Evolutionary conservation across 2,329 filamentous ascomycete species (phyloP), one percentile per base, ranked within the genome.

Genomic region (Aspergillus pseudotamarii): DNA sequence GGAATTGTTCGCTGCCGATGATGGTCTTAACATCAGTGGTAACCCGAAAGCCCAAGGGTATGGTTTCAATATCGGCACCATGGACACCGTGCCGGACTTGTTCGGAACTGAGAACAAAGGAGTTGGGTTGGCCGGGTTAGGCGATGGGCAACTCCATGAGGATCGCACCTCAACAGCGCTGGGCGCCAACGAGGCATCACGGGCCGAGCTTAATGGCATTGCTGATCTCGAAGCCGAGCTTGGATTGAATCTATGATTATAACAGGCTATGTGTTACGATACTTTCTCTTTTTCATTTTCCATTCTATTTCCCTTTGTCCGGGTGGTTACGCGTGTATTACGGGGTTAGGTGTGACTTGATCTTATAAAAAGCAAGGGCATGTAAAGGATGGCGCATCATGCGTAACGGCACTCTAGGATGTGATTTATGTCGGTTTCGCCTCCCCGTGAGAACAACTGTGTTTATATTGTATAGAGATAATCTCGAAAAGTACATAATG

Each of bases 1-100:
- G 21, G 78, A 80, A 21, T 67, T 78, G 34, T 77, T 80, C 46
- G 63, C 71, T 0, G 71, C 73, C 8, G 75, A 80, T 9, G 69
- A 73, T 12, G 45, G 59, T 21, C 41, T 63, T 34, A 56, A 60
- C 34, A 26, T 56, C 8, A 59, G 56, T 26, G 62, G 41, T 6
- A 60, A 64, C 38, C 14, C 54, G 12, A 60, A 43, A 46, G 51
- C 54, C 45, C 69, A 68, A 46, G 62, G 48, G n/a, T 68, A 63
- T 41, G 59, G 60, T 10, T 66, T 70, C 23, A 36, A 56, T 30
- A 43, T 67, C 54, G 55, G 57, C 19, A 21, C 63, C 9, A 63
- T 65, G 59, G 41, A 57, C 26, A 64, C 58, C 14, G 61, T 71
- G 11, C 50, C 67, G 16, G 65, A 68, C 45, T 59, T 70, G 58